These are phyloP conservation scores for Solanum pennellii DNA, from an alignment of 257 asterid genomes.

Conservation along the genomic window DNA sequence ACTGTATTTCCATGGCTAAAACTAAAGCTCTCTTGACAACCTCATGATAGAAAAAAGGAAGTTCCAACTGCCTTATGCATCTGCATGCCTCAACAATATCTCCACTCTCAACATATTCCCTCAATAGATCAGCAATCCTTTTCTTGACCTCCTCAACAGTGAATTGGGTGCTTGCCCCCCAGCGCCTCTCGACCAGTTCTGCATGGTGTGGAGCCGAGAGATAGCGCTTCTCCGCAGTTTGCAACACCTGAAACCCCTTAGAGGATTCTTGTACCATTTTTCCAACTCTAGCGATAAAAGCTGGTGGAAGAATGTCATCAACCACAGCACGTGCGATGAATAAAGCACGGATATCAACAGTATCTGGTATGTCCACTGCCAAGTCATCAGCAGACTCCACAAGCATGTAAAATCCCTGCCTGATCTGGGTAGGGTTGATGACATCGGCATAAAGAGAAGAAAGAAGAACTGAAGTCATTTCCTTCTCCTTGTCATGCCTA, in stretches of 20 bases:
- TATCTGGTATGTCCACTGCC: conserved; percentile 78
- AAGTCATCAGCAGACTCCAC: conserved; percentile 97
- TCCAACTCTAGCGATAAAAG: conserved; percentile 65
- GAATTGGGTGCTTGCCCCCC: conserved; percentile 98
- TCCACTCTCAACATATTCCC: conserved; percentile 82
- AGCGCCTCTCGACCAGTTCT: conserved; percentile 81
- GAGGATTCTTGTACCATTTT: conserved; percentile 63
- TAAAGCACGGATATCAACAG: conserved; percentile 77
- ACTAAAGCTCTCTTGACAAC: conserved; percentile 88
- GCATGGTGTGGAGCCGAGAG: conserved; percentile 99
- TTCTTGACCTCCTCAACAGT: conserved; percentile 90
- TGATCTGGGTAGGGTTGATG: conserved; percentile 56
- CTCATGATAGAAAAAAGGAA: conserved; percentile 92
- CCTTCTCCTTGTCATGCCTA: conserved; percentile 90
- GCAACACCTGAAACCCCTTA: conserved; percentile 68
- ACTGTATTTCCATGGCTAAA: conserved; percentile 67
- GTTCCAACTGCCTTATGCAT: conserved; percentile 86
- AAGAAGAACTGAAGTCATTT: conserved; percentile 95
- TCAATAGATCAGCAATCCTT: conserved; percentile 70
- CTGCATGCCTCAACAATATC: conserved; percentile 85
- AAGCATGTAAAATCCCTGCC: conserved; percentile 73
- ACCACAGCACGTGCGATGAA: conserved; percentile 93
- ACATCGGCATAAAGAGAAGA: conserved; percentile 87
- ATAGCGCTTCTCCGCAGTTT: conserved; percentile 81
- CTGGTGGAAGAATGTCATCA: conserved; percentile 92